Evolutionary conservation across 306 rosid genomes (phyloP), one percentile per base, ranked within the genome.

Genomic region (Cucurbita maxima): DNA sequence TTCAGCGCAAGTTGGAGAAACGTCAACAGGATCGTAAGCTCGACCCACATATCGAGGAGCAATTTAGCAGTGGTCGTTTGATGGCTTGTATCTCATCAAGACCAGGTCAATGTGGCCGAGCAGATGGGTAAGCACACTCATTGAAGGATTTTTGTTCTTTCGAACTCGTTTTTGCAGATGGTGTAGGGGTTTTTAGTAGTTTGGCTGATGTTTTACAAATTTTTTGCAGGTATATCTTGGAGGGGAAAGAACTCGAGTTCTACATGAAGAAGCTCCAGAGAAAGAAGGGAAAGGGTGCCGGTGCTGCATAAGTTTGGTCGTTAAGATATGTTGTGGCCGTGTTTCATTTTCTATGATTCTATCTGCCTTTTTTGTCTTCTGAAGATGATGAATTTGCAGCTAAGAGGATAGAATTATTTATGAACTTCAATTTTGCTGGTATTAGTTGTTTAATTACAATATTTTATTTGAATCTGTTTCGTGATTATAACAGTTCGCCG

Each of bases 21-120:
- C 75, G 75, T 30, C 75, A 66, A 52, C 15, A 70, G 75, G 75
- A 37, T 50, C 75, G 75, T 8, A 47, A 48, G 20, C 75, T 70
- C 0, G 75, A 70, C 45, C 25, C 58, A 25, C 75, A 70, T 10
- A 70, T 70, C 15, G 75, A 70, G 34, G 75, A 70, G 56, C 75
- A 70, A 52, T 70, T 70, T 59, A 52, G 75, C 57, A 50, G 58
- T 9, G 75, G 75, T 70, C 75, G 75, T 48, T 69, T 69, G 43
- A 44, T 69, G 74, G 74, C 74, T 69, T 69, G 56, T 15, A 69
- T 69, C 3, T 69, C 75, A 7, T 70, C 75, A 14, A 48, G 75
- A 8, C 75, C 75, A 30, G 72, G 72, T 11, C 72, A 66, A 66
- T 66, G 72, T 43, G 72, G 72, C 13, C 72, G 72, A 19, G 36